Conservation (phyloP, 108 stramenopile species). For the Craspedostauros australis region DNA sequence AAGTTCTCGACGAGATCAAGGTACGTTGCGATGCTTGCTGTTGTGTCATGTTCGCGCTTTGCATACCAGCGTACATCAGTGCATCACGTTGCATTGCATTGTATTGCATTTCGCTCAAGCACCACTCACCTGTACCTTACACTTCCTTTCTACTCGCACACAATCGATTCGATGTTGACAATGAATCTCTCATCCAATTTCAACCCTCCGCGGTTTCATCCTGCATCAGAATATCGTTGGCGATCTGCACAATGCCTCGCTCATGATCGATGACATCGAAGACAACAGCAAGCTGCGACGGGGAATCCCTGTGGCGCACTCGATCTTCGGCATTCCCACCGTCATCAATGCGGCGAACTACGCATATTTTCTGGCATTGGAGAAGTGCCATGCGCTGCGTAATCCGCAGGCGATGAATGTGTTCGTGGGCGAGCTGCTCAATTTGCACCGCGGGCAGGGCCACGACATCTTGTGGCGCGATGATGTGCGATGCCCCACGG, state of each 20-base stretch:
- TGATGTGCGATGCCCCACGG: conserved; percentile 55
- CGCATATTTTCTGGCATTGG: conserved; percentile 91
- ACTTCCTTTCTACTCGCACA: too few species aligned
- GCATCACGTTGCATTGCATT: conserved; percentile 14
- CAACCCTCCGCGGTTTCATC: conserved; percentile 3
- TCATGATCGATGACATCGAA: conserved; percentile 96
- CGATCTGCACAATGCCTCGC: conserved; percentile 88
- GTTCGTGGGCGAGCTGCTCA: conserved; percentile 85
- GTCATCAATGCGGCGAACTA: conserved; percentile 97
- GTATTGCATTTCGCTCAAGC: too few species aligned
- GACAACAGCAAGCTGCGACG: conserved; percentile 89
- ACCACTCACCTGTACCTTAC: too few species aligned
- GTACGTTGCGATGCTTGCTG: not conserved
- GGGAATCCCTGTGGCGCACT: conserved; percentile 90
- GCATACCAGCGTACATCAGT: not conserved
- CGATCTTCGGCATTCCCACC: conserved; percentile 85
- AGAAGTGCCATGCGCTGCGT: conserved; percentile 59
- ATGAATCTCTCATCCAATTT: conserved; percentile 34
- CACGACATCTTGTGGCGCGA: conserved; percentile 65
- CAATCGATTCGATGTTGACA: too few species aligned
- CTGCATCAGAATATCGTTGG: conserved; percentile 61
- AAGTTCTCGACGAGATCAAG: conserved; percentile 37
- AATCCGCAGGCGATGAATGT: conserved; percentile 69
- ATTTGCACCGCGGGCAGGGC: conserved; percentile 93
- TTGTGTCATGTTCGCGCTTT: not conserved